Evolutionary conservation across 2,329 filamentous ascomycete genomes (phyloP).

Genomic region (Penicillium occitanis): DNA sequence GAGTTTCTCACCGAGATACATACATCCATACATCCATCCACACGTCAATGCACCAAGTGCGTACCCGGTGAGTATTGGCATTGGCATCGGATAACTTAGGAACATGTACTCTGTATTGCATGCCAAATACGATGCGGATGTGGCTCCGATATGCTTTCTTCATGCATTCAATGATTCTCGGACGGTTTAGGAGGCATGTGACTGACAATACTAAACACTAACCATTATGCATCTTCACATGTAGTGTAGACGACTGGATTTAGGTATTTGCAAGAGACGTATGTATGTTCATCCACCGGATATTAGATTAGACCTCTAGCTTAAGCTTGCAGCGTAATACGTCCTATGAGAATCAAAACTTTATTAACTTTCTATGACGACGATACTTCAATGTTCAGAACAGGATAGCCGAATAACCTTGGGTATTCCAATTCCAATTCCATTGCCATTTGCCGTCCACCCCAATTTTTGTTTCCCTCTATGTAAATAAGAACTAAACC

Average conservation of each 20-base stretch:
- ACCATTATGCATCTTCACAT: not conserved
- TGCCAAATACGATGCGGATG: not conserved
- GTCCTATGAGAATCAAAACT: not conserved
- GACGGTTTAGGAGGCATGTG: not conserved
- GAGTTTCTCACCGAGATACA: not conserved
- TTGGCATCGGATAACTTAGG: not conserved
- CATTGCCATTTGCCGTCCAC: not conserved
- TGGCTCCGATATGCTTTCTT: not conserved
- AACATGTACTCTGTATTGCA: not conserved
- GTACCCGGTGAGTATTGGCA: not conserved
- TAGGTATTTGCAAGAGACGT: not conserved
- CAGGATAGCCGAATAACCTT: conserved; percentile 1
- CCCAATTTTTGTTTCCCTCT: not conserved
- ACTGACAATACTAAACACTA: not conserved
- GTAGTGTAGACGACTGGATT: not conserved
- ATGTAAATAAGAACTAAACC: not conserved
- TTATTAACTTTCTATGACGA: not conserved
- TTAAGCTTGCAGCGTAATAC: not conserved
- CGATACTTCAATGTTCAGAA: not conserved
- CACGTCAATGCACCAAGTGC: not conserved
- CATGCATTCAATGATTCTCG: not conserved
- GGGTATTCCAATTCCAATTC: not conserved
- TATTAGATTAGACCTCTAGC: not conserved
- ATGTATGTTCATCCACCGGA: not conserved
- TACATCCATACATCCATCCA: not conserved